Percentiles rank a stretch among this genome's conserved stretches.
phyloP scores from a whole-genome alignment of 192 early-diverging fungal species.

The Allomyces arbusculus region DNA sequence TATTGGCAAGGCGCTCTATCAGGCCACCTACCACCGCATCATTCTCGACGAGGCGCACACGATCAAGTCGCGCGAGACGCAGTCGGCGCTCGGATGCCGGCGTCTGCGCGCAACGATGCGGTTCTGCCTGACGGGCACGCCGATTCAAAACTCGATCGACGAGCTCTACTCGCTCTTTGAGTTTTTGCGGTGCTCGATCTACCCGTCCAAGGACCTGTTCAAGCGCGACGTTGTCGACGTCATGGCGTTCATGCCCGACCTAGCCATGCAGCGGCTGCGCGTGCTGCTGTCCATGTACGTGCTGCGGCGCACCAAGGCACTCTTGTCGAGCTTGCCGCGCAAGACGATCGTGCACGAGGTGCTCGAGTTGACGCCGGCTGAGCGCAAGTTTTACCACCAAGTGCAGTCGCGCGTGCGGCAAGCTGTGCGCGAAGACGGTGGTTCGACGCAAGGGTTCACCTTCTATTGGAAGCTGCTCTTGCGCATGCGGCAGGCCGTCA shows the following conservation, averaged over 20 bases:
- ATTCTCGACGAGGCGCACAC: slow-evolving; percentile 49
- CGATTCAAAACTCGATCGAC: neutral
- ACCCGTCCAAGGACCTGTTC: neutral
- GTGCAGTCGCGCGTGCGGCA: no score
- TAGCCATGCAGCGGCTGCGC: no score
- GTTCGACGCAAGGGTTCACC: no score
- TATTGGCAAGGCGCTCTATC: neutral
- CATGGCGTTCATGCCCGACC: slow-evolving; percentile 27
- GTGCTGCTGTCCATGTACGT: neutral
- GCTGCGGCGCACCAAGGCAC: slow-evolving; percentile 6
- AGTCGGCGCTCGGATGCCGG: no score
- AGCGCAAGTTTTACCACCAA: no score
- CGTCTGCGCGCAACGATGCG: no score
- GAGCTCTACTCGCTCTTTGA: neutral
- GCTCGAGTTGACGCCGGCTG: no score
- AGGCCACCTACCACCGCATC: slow-evolving; percentile 28
- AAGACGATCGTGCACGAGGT: neutral
- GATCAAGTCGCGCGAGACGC: slow-evolving; percentile 19
- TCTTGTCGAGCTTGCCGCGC: slow-evolving; percentile 1
- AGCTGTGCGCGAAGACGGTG: no score
- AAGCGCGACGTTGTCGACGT: slow-evolving; percentile 21
- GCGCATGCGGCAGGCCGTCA: slow-evolving; percentile 1
- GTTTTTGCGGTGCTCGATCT: neutral
- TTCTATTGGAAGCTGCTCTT: neutral
- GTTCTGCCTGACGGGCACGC: slow-evolving; percentile 1